Base-by-base conservation (phyloP, 2,329 filamentous ascomycete genomes). In the Septoria petroselini region DNA sequence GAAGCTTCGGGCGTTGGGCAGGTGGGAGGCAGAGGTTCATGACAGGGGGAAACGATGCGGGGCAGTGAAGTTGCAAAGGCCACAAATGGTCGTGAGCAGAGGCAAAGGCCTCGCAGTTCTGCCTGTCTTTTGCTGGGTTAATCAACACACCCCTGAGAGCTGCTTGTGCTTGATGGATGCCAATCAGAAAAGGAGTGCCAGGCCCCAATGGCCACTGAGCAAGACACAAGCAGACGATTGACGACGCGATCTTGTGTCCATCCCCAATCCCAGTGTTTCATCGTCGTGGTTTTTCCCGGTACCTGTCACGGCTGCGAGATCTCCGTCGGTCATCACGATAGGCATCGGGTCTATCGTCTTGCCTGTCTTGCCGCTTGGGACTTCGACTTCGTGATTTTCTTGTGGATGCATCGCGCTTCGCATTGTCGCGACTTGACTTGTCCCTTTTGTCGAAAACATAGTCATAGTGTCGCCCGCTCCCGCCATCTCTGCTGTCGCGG, bases 361-460 rank as follows among this genome's bases (percentile, higher is more conserved):
- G 49, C 37, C 52, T 49, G 18, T 61, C 58, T 6, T 60, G 57
- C 27, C 58, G 49, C 27, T 52, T 53, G 15, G 65, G 65, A 55
- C 65, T 68, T 23, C 60, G 58, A 40, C 60, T 64, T 30, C 64
- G 56, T 19, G 61, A 59, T n/a, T 58, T 52, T 30, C 55, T 39
- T 33, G 53, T 51, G 25, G 41, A 46, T 8, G 33, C 37, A 9
- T 58, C 50, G 11, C 43, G 29, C 15, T 41, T 37, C 5, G 42
- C 40, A 3, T 57, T 54, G 25, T 53, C 49, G 17, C 51, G 38
- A 29, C 40, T 48, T 11, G 42, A 46, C 15, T 58, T 56, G 25
- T 65, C 62, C 4, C 85, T 80, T 46, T 85, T 83, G 53, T 88
- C 85, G 65, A 94, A 88, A 0, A 95, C 83, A 82, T 94, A 90